Conservation (phyloP, 2,329 filamentous ascomycete genomes). For the Coniochaeta sp. region DNA sequence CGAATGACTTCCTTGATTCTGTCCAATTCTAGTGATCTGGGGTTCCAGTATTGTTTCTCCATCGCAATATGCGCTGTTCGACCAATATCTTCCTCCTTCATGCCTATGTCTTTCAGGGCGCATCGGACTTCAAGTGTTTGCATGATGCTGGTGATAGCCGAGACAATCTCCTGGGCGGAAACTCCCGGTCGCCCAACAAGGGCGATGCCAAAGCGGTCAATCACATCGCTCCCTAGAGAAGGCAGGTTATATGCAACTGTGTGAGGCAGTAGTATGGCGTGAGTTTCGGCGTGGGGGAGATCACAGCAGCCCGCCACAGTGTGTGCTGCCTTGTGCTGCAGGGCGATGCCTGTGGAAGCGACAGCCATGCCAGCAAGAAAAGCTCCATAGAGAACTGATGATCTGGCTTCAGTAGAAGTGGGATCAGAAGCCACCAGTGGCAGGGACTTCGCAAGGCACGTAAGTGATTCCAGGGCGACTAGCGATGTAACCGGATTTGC, state of each 20-base stretch:
- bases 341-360: conserved; percentile 52
- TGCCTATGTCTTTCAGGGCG: conserved; percentile 44
- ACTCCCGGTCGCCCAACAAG: neutral
- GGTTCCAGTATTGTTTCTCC: conserved; percentile 51
- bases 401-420: conserved; percentile 36
- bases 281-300: conserved; percentile 59
- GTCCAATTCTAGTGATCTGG: conserved; percentile 40
- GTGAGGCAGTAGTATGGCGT: conserved; percentile 56
- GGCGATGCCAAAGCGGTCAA: conserved; percentile 29
- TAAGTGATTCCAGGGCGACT: conserved; percentile 50
- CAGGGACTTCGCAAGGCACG: conserved; percentile 44
- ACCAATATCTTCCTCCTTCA: conserved; percentile 51
- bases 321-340: conserved; percentile 64
- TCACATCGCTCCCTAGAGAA: conserved; percentile 43
- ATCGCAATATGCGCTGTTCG: conserved; percentile 49
- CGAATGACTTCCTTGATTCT: conserved; percentile 47
- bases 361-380: conserved; percentile 58
- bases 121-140: conserved; percentile 43
- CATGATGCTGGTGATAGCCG: conserved; percentile 18
- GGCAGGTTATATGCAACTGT: conserved; percentile 57
- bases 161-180: neutral
- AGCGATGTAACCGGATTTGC: conserved; percentile 53
- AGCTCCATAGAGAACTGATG: conserved; percentile 51
- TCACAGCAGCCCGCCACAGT: conserved; percentile 56
- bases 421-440: conserved; percentile 43